A percentile compares a stretch with the other conserved stretches of the same genome.
Evolutionary conservation across 371 early-diverging fungal species (phyloP).

Genomic region (Mucor saturninus): DNA sequence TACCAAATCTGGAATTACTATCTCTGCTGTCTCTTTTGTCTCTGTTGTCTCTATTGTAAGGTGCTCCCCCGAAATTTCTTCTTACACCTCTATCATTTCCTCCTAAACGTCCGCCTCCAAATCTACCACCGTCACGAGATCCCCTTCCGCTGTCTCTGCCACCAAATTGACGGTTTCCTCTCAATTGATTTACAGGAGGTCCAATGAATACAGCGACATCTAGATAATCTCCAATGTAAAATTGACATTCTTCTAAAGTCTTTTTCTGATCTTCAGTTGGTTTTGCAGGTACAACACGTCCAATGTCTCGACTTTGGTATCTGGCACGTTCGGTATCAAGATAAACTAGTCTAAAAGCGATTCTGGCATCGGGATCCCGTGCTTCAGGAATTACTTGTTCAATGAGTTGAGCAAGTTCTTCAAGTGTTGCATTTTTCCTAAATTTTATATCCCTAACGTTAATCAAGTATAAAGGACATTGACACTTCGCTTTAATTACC

Average conservation of each 20-base stretch:
- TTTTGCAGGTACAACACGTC: slow-evolving; percentile 52
- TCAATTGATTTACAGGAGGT: slow-evolving; percentile 29
- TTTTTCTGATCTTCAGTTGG: slow-evolving; percentile 54
- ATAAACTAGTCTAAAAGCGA: slow-evolving; percentile 63
- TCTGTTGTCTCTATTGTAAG: slow-evolving; percentile 6
- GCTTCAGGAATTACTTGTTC: slow-evolving; percentile 60
- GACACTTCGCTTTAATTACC: slow-evolving; percentile 38
- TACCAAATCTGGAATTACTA: slow-evolving; percentile 2
- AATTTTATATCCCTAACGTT: too few species aligned
- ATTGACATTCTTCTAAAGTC: slow-evolving; percentile 60
- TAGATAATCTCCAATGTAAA: slow-evolving; percentile 71
- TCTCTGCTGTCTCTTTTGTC: too few species aligned
- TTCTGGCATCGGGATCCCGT: slow-evolving; percentile 51
- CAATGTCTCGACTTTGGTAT: slow-evolving; percentile 56
- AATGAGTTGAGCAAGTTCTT: slow-evolving; percentile 67
- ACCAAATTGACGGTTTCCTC: slow-evolving; percentile 6
- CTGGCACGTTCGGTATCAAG: slow-evolving; percentile 47
- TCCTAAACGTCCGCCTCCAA: slow-evolving; percentile 12
- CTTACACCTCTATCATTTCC: slow-evolving; percentile 12
- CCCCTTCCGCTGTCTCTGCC: neutral
- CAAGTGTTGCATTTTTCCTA: slow-evolving; percentile 73
- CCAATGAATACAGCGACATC: slow-evolving; percentile 62
- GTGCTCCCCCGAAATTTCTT: slow-evolving; percentile 10
- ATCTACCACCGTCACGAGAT: slow-evolving; percentile 7
- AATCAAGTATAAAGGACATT: neutral